These are phyloP conservation scores for Tricholoma terreum DNA, from an alignment of 768 basidiomycete genomes.

Conservation along the genomic window DNA sequence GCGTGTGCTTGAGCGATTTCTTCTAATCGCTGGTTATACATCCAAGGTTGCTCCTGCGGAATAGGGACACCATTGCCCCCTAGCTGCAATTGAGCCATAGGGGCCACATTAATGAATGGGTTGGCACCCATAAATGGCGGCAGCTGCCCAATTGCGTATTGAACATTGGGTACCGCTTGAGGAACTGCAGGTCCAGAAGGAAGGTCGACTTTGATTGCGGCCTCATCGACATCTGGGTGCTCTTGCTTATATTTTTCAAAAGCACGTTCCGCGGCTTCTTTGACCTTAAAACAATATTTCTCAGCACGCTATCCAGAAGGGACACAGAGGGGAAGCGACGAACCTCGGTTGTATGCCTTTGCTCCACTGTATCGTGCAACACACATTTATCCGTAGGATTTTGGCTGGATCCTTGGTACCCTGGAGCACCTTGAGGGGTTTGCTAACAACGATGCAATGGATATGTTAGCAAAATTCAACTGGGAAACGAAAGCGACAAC, in stretches of 20 bases:
- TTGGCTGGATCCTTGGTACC: conserved; percentile 6
- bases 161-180: background rate
- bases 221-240: conserved; percentile 59
- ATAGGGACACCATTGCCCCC: too few relatives aligned
- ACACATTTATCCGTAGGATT: conserved; percentile 44
- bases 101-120: background rate
- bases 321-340: conserved; percentile 1
- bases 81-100: background rate
- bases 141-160: background rate
- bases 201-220: conserved; percentile 62
- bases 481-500: conserved; percentile 15
- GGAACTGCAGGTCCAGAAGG: conserved; percentile 37
- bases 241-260: conserved; percentile 52
- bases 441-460: background rate
- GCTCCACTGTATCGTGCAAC: conserved; percentile 67
- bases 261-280: conserved; percentile 62
- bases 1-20: too few relatives aligned
- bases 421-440: conserved; percentile 12
- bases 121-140: background rate
- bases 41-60: background rate
- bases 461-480: conserved; percentile 11
- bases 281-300: conserved; percentile 44
- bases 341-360: conserved; percentile 67
- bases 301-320: background rate
- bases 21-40: too few relatives aligned